Conservation (phyloP, 2,329 filamentous ascomycete genomes). For the Colletotrichum endophyticum region DNA sequence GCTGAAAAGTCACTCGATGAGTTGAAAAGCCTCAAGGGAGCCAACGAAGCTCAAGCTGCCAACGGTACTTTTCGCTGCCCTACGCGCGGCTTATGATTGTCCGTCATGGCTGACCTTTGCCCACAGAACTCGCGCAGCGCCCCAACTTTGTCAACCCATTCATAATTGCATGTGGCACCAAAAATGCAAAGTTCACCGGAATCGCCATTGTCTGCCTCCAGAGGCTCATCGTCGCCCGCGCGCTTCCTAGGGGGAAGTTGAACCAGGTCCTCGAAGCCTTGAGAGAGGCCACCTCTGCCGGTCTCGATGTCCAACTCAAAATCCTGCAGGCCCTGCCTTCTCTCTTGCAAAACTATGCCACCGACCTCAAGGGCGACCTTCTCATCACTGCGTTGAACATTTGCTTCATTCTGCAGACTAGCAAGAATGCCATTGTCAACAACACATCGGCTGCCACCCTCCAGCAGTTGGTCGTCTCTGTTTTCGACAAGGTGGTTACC, state of each 20-base stretch:
- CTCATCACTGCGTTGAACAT: constrained; percentile 85
- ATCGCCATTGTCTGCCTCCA: constrained; percentile 91
- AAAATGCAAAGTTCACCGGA: constrained; percentile 86
- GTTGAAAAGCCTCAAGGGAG: constrained; percentile 75
- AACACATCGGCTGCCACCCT: constrained; percentile 96
- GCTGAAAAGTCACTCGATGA: constrained; percentile 94
- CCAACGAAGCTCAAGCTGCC: constrained; percentile 77
- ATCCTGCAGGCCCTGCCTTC: constrained; percentile 92
- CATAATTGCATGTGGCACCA: constrained; percentile 88
- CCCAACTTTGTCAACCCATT: constrained; percentile 91
- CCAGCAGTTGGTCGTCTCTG: constrained; percentile 88
- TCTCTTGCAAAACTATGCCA: constrained; percentile 86
- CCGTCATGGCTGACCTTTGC: neutral
- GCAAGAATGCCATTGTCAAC: constrained; percentile 92
- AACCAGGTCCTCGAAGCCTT: constrained; percentile 89
- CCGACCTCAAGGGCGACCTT: constrained; percentile 79
- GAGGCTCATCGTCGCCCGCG: constrained; percentile 81
- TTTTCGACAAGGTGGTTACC: constrained; percentile 87
- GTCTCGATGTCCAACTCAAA: constrained; percentile 91
- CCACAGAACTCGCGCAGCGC: constrained; percentile 79
- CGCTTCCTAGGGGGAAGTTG: constrained; percentile 78
- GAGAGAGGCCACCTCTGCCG: constrained; percentile 80
- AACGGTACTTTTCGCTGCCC: constrained; percentile 54
- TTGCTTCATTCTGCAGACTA: constrained; percentile 88
- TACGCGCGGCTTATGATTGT: constrained; percentile 23